Evolutionary conservation across 345 rosid genomes (phyloP).

Genomic region (Crucihimalaya himalaica): DNA sequence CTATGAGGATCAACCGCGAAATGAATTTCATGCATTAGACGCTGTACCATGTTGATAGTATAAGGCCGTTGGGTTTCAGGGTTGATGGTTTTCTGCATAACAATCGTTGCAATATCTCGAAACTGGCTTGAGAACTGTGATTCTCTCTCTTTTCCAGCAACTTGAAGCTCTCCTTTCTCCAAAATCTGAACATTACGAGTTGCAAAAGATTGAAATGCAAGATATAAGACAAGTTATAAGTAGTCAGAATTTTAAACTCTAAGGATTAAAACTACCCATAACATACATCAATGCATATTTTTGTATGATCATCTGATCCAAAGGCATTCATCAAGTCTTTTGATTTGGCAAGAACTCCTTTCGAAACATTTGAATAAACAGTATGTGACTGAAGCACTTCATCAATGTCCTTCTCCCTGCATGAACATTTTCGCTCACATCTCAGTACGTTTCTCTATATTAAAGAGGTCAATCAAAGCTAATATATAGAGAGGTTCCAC

Average conservation of each 20-base stretch:
- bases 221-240: neutral
- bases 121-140: constrained; percentile 89
- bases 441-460: neutral
- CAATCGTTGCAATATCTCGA: constrained; percentile 89
- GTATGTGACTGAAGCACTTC: constrained; percentile 97
- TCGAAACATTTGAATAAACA: constrained; percentile 85
- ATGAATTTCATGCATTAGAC: constrained; percentile 93
- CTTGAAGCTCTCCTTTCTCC: constrained; percentile 98
- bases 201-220: neutral
- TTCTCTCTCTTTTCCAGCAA: constrained; percentile 98
- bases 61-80: constrained; percentile 93
- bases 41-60: constrained; percentile 91
- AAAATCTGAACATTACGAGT: constrained; percentile 50
- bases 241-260: neutral
- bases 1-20: constrained; percentile 89
- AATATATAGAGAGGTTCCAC: neutral
- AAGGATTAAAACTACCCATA: neutral
- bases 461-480: neutral
- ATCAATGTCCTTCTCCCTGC: constrained; percentile 91
- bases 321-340: constrained; percentile 67
- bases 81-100: constrained; percentile 95
- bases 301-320: constrained; percentile 78
- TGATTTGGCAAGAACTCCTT: constrained; percentile 92
- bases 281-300: constrained; percentile 77
- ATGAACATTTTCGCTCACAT: neutral